Percentiles rank a stretch among this genome's conserved stretches.
Evolutionary conservation across 306 rosid species (phyloP).

Genomic region (Benincasa hispida): DNA sequence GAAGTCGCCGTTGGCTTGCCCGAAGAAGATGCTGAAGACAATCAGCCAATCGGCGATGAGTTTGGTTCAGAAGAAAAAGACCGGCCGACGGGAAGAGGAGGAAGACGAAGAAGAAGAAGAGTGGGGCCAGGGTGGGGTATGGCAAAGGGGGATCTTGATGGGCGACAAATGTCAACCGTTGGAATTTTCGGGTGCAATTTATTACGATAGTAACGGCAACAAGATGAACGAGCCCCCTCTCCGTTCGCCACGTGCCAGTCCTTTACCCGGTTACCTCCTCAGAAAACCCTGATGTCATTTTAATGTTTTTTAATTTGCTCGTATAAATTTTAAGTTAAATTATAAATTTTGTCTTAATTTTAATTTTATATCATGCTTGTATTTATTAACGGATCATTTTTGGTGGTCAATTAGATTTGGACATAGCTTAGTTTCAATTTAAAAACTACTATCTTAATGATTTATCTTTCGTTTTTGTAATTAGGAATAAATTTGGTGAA

Average conservation of each 20-base stretch:
- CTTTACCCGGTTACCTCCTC: constrained; percentile 59
- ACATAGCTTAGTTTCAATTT: too few species aligned
- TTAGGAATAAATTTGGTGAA: too few species aligned
- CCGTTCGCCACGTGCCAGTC: constrained; percentile 83
- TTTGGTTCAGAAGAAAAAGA: constrained; percentile 26
- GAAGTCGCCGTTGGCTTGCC: constrained; percentile 20
- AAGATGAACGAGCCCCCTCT: constrained; percentile 39
- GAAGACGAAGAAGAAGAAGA: constrained; percentile 5
- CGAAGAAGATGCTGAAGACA: constrained; percentile 52
- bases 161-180: constrained; percentile 87
- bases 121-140: constrained; percentile 84
- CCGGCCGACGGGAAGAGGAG: not conserved
- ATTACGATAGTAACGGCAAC: constrained; percentile 49
- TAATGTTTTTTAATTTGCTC: too few species aligned
- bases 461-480: too few species aligned
- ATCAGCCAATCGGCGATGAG: constrained; percentile 51
- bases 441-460: too few species aligned
- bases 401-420: too few species aligned
- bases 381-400: too few species aligned
- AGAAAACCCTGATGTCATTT: not conserved
- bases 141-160: constrained; percentile 83
- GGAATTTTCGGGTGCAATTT: constrained; percentile 67
- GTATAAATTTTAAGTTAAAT: too few species aligned
- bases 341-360: too few species aligned
- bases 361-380: too few species aligned